Base-by-base conservation (phyloP, 305 asterid species). In the Fraxinus greggii region DNA sequence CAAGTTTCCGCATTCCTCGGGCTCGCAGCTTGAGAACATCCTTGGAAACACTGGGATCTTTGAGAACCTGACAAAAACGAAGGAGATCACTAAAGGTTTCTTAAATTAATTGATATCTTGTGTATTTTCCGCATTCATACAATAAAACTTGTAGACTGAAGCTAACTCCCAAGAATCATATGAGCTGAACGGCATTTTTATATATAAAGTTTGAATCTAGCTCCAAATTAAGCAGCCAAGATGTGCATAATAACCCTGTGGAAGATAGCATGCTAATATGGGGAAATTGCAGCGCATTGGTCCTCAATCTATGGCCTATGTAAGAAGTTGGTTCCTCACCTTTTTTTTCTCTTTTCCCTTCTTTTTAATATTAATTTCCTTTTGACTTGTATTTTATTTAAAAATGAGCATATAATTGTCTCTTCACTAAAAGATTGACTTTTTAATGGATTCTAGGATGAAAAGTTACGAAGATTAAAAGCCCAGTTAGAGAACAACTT, bases 21-120 rank as follows among this genome's bases (percentile, higher is more conserved):
- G 98, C 96, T 63, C 96, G 90, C 83, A 84, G 63, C 87, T 90
- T 87, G 80, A 92, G 92, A 45, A 85, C 82, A 78, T 93, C 98
- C 90, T 86, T 93, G 42, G 97, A 83, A 80, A 78, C 94, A 78
- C 86, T 83, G 23, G 93, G 89, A 84, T 94, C 97, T 87, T 69
- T 91, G 70, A 93, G 94, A 78, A 93, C 98, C 98, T 94, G 89
- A 81, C 51, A 82, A 23, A 19, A 56, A 73, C 15, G 54, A n/a
- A 82, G 26, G 7, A 42, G 63, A 26, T 59, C 26, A 19, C 24
- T 24, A 35, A 61, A 75, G 9, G 75, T 23, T 65, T 65, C 80
- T 51, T 19, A 77, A 59, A 32, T 31, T 40, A 48, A 75, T 38
- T 72, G 17, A 33, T 21, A 61, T 61, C 5, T 61, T 61, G 70